Evolutionary conservation across 768 basidiomycete genomes (phyloP).

Genomic region (Mrakia gelida): DNA sequence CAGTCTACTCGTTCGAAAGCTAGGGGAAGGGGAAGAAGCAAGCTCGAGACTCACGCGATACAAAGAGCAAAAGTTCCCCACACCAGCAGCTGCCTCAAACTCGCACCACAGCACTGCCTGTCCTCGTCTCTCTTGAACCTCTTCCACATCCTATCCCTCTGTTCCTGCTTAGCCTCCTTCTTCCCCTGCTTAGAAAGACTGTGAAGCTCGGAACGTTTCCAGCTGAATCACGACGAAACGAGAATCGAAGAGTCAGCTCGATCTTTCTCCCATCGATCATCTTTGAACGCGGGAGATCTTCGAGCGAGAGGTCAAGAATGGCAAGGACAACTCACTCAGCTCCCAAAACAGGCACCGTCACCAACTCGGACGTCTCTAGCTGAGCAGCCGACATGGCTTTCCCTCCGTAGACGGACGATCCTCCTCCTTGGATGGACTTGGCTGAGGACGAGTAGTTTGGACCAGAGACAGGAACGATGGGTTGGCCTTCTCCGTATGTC

Average conservation of each 20-base stretch:
- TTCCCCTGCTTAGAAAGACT: constrained; percentile 69
- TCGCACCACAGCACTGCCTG: constrained; percentile 48
- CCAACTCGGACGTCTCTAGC: constrained; percentile 55
- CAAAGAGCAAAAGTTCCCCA: constrained; percentile 56
- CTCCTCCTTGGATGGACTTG: constrained; percentile 2
- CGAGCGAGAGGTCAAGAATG: too few relatives aligned
- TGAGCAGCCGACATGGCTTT: constrained; percentile 27
- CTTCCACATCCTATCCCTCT: constrained; percentile 51
- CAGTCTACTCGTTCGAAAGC: neutral
- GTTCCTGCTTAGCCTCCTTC: constrained; percentile 50
- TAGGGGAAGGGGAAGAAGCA: neutral
- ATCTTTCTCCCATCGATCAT: neutral
- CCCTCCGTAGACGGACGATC: constrained; percentile 15
- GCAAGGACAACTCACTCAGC: constrained; percentile 65
- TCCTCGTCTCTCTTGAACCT: constrained; percentile 30
- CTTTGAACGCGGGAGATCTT: too few relatives aligned
- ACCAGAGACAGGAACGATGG: neutral
- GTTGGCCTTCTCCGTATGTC: constrained; percentile 20
- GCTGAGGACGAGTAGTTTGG: constrained; percentile 7
- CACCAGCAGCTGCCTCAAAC: constrained; percentile 67
- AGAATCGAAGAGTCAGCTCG: neutral
- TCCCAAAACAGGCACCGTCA: constrained; percentile 86
- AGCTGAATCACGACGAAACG: constrained; percentile 43
- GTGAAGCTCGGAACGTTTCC: constrained; percentile 72
- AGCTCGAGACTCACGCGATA: constrained; percentile 50